Conservation (phyloP, 495 filamentous ascomycete species). For the Aspergillus sclerotiicarbonarius region DNA sequence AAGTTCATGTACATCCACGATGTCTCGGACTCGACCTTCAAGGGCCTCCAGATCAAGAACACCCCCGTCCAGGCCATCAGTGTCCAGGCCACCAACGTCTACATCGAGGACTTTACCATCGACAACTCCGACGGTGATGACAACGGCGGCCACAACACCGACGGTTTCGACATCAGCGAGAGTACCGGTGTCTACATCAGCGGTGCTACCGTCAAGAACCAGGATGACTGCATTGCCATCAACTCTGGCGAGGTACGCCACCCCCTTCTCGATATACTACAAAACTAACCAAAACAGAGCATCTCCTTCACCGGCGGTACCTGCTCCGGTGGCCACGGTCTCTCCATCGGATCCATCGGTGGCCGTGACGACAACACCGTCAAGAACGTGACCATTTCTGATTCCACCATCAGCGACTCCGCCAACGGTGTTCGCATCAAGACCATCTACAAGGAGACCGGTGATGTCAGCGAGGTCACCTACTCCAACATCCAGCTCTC, state of each 20-base stretch:
- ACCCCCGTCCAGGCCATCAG: constrained; percentile 62
- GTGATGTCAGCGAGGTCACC: constrained; percentile 55
- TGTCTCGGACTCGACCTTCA: constrained; percentile 43
- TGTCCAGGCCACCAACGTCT: constrained; percentile 52
- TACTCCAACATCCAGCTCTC: constrained; percentile 60
- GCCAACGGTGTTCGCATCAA: constrained; percentile 64
- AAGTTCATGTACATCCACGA: constrained; percentile 57
- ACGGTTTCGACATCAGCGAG: constrained; percentile 61
- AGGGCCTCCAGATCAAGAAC: constrained; percentile 49
- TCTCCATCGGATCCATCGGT: constrained; percentile 69
- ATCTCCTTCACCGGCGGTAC: constrained; percentile 54
- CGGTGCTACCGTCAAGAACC: constrained; percentile 55
- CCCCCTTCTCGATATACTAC: no score
- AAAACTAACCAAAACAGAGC: constrained; percentile 26
- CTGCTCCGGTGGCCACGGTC: constrained; percentile 63
- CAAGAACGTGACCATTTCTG: constrained; percentile 50
- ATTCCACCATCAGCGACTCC: constrained; percentile 52
- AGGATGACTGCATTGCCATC: constrained; percentile 64
- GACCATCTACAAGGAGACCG: constrained; percentile 57
- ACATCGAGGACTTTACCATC: constrained; percentile 52
- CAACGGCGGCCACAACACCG: constrained; percentile 59
- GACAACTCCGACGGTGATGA: constrained; percentile 58
- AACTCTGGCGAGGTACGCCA: constrained; percentile 51
- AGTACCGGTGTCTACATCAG: constrained; percentile 51
- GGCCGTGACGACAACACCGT: constrained; percentile 61